These are phyloP conservation scores for Mrakia hoshinonis DNA, from an alignment of 768 basidiomycete species.

Conservation along the genomic window DNA sequence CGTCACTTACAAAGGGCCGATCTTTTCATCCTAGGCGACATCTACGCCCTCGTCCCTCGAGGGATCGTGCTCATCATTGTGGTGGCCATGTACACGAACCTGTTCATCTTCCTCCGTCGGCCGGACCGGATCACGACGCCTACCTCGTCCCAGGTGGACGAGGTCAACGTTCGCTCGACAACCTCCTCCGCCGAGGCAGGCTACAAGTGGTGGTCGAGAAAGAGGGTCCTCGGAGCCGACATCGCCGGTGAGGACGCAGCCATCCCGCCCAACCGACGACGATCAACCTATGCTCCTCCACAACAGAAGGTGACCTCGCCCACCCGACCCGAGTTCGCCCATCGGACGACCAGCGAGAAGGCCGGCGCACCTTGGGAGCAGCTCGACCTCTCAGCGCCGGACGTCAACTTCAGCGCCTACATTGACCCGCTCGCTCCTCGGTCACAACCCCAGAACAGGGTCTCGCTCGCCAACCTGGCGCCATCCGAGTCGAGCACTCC, in stretches of 20 bases:
- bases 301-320: not conserved
- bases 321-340: not conserved
- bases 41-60: not conserved
- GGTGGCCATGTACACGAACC: constrained; percentile 20
- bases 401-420: not conserved
- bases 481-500: too few species aligned
- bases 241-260: not conserved
- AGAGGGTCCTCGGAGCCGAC: not conserved
- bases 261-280: not conserved
- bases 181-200: not conserved
- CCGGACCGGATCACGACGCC: constrained; percentile 9
- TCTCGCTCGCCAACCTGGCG: not conserved
- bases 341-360: not conserved
- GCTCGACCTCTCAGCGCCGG: constrained; percentile 10
- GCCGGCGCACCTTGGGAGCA: constrained; percentile 19
- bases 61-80: constrained; percentile 23
- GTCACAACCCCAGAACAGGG: not conserved
- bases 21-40: not conserved
- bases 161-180: not conserved
- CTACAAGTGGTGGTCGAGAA: not conserved
- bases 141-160: not conserved
- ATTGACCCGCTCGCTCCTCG: not conserved
- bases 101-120: constrained; percentile 24
- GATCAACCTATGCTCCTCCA: too few species aligned
- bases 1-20: too few species aligned